Base-by-base conservation (phyloP, 2,329 filamentous ascomycete genomes). In the Chaetomiaceae sp. region DNA sequence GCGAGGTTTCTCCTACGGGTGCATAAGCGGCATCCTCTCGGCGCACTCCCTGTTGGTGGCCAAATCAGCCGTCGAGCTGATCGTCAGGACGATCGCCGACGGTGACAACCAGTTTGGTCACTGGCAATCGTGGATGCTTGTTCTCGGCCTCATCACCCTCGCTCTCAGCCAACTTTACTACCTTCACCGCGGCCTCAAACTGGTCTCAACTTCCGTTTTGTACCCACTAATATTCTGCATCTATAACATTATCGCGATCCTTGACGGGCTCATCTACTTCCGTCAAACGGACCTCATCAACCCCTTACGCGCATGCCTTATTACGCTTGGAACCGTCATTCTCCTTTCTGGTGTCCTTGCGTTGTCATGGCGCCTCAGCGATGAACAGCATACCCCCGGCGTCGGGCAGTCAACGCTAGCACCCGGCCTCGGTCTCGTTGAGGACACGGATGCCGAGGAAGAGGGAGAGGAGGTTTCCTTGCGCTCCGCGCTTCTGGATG, bases 191-290 rank as follows among this genome's bases (percentile, higher is more conserved):
- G 93, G 93, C 47, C 78, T 99, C 56, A 96, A 96, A 70, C 78
- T 99, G 46, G 90, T 95, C 68, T 96, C 91, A 48, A 97, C 93
- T 19, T 96, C 89, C 62, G 86, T 97, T 55, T 77, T 99, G 59
- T 99, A 99, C 69, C 93, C 93, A 5, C 85, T 97, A 61, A 91
- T 97, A 34, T 99, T 99, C 70, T 99, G 93, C 76, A 83, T 97
- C 58, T 99, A 97, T 77, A 99, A 99, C 75, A 96, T 99, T 63
- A 91, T 97, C 64, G 93, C 93, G 58, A 99, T 99, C 60, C 75
- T 97, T 60, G 93, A 99, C 69, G 93, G 93, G 27, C 77, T 99
- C 60, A 96, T 99, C 62, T 99, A 97, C 70, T 99, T 97, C 72
- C 80, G 86, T 61, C 93, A 99, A 69, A 87, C 86, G 47, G 85